Evolutionary conservation across 23 red algal species (phyloP).

Genomic region (Agarophyton chilense): DNA sequence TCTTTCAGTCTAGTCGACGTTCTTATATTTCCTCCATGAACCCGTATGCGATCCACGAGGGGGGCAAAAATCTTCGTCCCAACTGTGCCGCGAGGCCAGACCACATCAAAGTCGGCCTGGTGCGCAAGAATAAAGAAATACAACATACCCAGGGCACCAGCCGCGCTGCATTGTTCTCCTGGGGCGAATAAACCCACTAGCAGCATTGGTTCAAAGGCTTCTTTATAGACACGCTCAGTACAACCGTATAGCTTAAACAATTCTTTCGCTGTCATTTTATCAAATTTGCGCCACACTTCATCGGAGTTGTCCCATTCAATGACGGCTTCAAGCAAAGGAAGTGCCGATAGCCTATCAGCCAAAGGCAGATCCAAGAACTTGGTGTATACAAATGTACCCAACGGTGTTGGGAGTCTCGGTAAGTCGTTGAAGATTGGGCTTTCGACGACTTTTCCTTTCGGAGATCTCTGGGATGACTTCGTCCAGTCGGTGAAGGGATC

Average conservation of each 20-base stretch:
- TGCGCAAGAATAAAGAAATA: constrained; percentile 84
- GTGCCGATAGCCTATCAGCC: constrained; percentile 69
- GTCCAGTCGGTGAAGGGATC: constrained; percentile 78
- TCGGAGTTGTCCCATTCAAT: constrained; percentile 70
- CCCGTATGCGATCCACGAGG: constrained; percentile 52
- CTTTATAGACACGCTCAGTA: constrained; percentile 62
- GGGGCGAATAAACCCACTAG: constrained; percentile 83
- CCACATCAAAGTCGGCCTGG: constrained; percentile 87
- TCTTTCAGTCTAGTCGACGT: constrained; percentile 70
- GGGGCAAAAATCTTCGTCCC: constrained; percentile 79
- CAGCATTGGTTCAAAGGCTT: constrained; percentile 88
- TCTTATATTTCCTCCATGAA: constrained; percentile 28
- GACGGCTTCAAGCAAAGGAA: constrained; percentile 77
- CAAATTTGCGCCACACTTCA: constrained; percentile 74
- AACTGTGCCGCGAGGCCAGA: constrained; percentile 83
- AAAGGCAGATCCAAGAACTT: constrained; percentile 74
- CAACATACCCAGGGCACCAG: constrained; percentile 76
- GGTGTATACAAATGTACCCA: constrained; percentile 86
- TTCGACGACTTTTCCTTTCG: constrained; percentile 75
- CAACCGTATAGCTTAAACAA: constrained; percentile 74
- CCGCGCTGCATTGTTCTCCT: constrained; percentile 77
- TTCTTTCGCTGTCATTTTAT: constrained; percentile 89
- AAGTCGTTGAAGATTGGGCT: constrained; percentile 85
- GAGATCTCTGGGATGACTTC: constrained; percentile 63
- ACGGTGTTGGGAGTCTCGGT: constrained; percentile 68